phyloP scores from a whole-genome alignment of 768 basidiomycete species.

The Lentinula sp. region DNA sequence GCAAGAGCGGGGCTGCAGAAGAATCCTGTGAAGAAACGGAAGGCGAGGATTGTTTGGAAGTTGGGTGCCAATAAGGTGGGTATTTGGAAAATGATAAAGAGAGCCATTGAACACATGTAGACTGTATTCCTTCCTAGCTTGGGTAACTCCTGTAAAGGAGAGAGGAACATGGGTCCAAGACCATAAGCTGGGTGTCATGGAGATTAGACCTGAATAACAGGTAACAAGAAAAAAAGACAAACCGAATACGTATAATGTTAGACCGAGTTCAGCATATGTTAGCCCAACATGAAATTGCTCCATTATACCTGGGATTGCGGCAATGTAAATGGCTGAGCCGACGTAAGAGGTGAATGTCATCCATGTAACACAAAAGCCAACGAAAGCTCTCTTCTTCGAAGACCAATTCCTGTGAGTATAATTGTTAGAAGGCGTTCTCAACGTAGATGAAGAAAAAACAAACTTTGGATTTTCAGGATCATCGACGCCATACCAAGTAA shows the following conservation, averaged over 20 bases:
- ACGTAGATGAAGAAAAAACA: background rate
- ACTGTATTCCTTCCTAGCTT: constrained; percentile 24
- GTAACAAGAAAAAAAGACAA: background rate
- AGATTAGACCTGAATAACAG: background rate
- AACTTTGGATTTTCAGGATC: constrained; percentile 22
- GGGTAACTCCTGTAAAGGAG: constrained; percentile 26
- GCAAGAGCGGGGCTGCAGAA: constrained; percentile 26
- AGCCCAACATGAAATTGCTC: constrained; percentile 20
- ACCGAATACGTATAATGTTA: constrained; percentile 21
- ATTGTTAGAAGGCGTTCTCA: constrained; percentile 1
- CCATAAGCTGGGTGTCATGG: constrained; percentile 8
- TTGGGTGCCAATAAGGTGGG: constrained; percentile 25
- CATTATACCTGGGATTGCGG: constrained; percentile 20
- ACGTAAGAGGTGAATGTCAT: constrained; percentile 28
- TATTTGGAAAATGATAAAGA: constrained; percentile 27
- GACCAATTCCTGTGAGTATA: constrained; percentile 22
- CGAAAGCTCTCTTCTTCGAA: constrained; percentile 19
- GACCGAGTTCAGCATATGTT: constrained; percentile 23
- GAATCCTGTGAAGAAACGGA: constrained; percentile 28
- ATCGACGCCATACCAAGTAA: constrained; percentile 20
- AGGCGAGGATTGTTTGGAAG: constrained; percentile 22
- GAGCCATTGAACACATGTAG: constrained; percentile 23
- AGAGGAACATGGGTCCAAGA: constrained; percentile 22
- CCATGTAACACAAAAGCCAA: constrained; percentile 25
- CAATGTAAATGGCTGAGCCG: constrained; percentile 26